Conservation (phyloP, 768 basidiomycete genomes). For the Kwoniella newhampshirensis region DNA sequence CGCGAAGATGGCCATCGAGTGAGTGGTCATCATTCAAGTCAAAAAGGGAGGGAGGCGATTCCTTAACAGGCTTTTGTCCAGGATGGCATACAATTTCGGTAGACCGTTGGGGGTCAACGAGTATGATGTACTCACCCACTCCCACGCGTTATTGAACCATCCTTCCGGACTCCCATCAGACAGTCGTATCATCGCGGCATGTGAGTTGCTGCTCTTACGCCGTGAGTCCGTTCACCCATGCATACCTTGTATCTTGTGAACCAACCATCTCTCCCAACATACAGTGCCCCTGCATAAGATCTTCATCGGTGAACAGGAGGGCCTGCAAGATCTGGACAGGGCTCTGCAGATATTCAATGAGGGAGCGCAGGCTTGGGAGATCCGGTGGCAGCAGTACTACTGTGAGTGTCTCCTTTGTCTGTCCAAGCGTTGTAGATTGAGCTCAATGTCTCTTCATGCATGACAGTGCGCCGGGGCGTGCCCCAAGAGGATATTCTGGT, state of each 20-base stretch:
- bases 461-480: constrained; percentile 9
- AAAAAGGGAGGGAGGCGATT: too few relatives aligned
- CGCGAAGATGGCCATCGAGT: constrained; percentile 22
- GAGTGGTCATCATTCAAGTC: neutral
- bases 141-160: constrained; percentile 16
- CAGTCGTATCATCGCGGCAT: constrained; percentile 19
- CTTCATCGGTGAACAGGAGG: constrained; percentile 2
- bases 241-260: neutral
- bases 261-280: too few relatives aligned
- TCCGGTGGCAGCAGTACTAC: constrained; percentile 19
- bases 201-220: constrained; percentile 10
- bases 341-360: constrained; percentile 19
- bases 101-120: constrained; percentile 13
- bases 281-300: constrained; percentile 15
- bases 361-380: constrained; percentile 10
- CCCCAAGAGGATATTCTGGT: constrained; percentile 12
- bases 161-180: constrained; percentile 12
- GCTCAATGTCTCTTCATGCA: neutral
- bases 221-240: constrained; percentile 5
- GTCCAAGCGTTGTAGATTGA: neutral
- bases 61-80: too few relatives aligned
- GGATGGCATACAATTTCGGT: constrained; percentile 24
- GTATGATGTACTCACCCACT: constrained; percentile 6
- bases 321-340: constrained; percentile 3
- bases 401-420: neutral